These are phyloP conservation scores for Cryptosporidium baileyi DNA, from an alignment of 169 alveolate genomes.

Conservation along the genomic window DNA sequence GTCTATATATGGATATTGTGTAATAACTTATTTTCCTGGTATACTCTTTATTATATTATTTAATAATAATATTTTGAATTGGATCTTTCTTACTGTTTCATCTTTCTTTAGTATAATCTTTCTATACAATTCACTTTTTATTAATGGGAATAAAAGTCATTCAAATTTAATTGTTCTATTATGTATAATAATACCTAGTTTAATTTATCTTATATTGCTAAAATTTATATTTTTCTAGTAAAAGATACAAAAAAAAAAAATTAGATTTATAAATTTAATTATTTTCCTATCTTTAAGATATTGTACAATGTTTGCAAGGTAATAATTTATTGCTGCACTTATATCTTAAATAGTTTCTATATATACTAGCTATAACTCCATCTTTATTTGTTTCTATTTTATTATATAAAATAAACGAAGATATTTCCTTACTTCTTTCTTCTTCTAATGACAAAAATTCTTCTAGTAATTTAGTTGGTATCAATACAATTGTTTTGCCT, in stretches of 20 bases:
- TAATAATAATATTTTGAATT: background rate
- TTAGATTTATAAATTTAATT: background rate
- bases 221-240: background rate
- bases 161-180: background rate
- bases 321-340: constrained; percentile 34
- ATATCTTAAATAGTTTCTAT: constrained; percentile 8
- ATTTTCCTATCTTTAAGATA: background rate
- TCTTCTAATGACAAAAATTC: constrained; percentile 24
- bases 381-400: background rate
- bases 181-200: background rate
- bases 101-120: constrained; percentile 28
- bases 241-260: background rate
- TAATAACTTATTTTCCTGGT: constrained; percentile 23
- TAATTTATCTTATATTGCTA: constrained; percentile 1
- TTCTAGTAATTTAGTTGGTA: constrained; percentile 16
- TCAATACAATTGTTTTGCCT: background rate
- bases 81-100: constrained; percentile 3
- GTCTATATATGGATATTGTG: constrained; percentile 61
- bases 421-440: constrained; percentile 17
- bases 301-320: constrained; percentile 29
- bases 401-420: constrained; percentile 15
- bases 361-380: background rate
- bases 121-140: constrained; percentile 18
- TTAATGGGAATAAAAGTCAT: constrained; percentile 28
- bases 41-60: constrained; percentile 4